Percentiles rank a stretch among this genome's conserved stretches.
Conservation (phyloP, 495 filamentous ascomycete species). For the Tuber microsphaerosporum region DNA sequence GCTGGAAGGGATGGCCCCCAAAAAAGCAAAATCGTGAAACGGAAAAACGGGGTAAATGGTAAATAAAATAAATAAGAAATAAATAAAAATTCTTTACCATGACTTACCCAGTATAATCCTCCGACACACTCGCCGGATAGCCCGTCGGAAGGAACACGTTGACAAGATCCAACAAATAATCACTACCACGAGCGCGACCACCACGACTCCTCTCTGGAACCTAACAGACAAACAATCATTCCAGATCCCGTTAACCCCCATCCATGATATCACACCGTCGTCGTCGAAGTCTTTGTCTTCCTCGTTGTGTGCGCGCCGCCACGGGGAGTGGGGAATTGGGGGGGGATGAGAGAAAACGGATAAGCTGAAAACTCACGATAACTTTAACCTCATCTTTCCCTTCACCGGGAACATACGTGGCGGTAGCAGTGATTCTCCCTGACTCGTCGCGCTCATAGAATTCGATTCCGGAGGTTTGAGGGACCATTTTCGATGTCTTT, state of each 20-base stretch:
- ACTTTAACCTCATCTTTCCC: conserved; percentile 13
- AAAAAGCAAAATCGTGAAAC: background rate
- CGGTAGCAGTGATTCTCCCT: conserved; percentile 48
- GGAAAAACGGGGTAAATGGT: too few species aligned
- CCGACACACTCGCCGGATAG: conserved; percentile 82
- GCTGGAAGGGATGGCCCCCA: background rate
- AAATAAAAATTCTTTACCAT: conserved; percentile 16
- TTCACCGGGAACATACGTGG: conserved; percentile 41
- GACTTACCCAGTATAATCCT: conserved; percentile 76
- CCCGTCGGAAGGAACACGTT: conserved; percentile 86
- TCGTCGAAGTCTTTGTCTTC: background rate
- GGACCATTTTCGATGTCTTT: conserved; percentile 11
- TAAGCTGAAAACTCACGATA: conserved; percentile 27
- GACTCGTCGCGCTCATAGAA: conserved; percentile 50
- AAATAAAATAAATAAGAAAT: background rate
- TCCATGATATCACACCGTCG: background rate
- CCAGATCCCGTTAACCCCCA: background rate
- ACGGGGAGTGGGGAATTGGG: background rate
- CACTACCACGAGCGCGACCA: background rate
- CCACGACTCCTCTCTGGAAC: background rate
- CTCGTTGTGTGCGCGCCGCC: background rate
- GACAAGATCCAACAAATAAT: conserved; percentile 43
- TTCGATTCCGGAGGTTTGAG: conserved; percentile 23
- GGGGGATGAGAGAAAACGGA: background rate
- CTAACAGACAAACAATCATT: background rate